Evolutionary conservation across 768 basidiomycete species (phyloP).

Genomic region (Auricularia sp.): DNA sequence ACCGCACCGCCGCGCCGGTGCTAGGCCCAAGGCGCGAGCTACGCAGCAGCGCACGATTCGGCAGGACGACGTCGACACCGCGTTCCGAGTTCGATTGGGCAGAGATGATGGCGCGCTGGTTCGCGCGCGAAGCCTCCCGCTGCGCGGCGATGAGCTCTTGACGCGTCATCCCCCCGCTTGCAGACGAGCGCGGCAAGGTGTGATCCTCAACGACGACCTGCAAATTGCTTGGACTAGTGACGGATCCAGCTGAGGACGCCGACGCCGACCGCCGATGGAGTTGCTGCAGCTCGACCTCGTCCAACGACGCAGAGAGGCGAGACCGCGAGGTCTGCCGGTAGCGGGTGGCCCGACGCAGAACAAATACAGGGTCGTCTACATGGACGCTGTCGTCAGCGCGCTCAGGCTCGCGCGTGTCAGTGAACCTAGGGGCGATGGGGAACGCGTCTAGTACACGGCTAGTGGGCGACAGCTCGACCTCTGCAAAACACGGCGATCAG

Average conservation of each 20-base stretch:
- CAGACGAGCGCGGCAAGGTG: background rate
- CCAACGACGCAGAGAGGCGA: conserved; percentile 65
- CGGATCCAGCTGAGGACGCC: conserved; percentile 42
- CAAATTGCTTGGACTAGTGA: conserved; percentile 31
- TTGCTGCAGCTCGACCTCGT: conserved; percentile 72
- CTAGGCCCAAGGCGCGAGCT: conserved; percentile 49
- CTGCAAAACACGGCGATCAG: conserved; percentile 28
- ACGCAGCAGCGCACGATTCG: conserved; percentile 75
- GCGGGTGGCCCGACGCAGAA: conserved; percentile 71
- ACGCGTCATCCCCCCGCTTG: conserved; percentile 32
- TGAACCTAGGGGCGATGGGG: conserved; percentile 58
- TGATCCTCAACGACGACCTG: conserved; percentile 4
- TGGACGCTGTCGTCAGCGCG: conserved; percentile 79
- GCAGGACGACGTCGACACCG: conserved; percentile 81
- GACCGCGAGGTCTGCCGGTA: conserved; percentile 64
- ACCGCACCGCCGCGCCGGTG: conserved; percentile 50
- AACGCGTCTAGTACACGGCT: conserved; percentile 81
- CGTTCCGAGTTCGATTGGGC: conserved; percentile 76
- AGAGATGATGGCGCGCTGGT: conserved; percentile 74
- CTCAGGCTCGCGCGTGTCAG: conserved; percentile 57
- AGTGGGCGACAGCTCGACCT: conserved; percentile 68
- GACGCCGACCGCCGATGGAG: conserved; percentile 50
- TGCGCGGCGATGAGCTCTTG: conserved; percentile 93
- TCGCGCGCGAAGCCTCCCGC: conserved; percentile 74
- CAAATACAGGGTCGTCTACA: conserved; percentile 78